These are phyloP conservation scores for Panicum miliaceum DNA, from an alignment of 176 grass and related monocot species.

Conservation along the genomic window DNA sequence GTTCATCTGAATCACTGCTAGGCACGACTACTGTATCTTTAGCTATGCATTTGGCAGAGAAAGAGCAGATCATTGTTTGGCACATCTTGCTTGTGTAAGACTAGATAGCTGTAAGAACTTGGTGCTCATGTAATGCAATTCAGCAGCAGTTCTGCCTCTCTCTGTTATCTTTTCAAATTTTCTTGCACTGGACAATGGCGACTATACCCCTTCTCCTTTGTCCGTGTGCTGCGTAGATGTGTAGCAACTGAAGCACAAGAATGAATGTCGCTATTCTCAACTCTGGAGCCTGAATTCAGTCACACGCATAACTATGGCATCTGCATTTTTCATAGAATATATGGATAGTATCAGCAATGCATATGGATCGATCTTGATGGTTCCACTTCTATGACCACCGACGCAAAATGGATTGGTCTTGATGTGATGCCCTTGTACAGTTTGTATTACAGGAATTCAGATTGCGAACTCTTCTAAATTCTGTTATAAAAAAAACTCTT, in stretches of 20 bases:
- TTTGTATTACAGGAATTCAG: too few relatives aligned
- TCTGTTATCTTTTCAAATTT: not conserved
- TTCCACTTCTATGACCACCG: too few relatives aligned
- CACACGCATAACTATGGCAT: not conserved
- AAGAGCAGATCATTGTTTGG: not conserved
- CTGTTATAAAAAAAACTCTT: too few relatives aligned
- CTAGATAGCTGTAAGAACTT: not conserved
- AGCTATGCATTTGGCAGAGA: not conserved
- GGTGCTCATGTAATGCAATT: not conserved
- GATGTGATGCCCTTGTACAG: too few relatives aligned
- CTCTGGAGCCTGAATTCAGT: not conserved
- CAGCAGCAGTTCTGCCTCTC: not conserved
- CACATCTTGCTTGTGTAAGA: not conserved
- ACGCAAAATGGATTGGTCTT: too few relatives aligned
- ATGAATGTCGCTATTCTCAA: not conserved
- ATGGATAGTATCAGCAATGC: too few relatives aligned
- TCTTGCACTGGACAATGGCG: not conserved
- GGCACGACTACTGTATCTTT: not conserved
- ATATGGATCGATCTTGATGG: too few relatives aligned
- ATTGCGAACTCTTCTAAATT: too few relatives aligned
- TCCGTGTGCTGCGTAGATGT: not conserved
- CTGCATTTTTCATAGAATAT: too few relatives aligned
- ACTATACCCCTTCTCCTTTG: not conserved
- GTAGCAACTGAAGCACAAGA: not conserved
- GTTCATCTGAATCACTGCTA: not conserved